Percentiles rank a stretch among this genome's conserved stretches.
Conservation (phyloP, 305 asterid species). For the Rubia balearica region DNA sequence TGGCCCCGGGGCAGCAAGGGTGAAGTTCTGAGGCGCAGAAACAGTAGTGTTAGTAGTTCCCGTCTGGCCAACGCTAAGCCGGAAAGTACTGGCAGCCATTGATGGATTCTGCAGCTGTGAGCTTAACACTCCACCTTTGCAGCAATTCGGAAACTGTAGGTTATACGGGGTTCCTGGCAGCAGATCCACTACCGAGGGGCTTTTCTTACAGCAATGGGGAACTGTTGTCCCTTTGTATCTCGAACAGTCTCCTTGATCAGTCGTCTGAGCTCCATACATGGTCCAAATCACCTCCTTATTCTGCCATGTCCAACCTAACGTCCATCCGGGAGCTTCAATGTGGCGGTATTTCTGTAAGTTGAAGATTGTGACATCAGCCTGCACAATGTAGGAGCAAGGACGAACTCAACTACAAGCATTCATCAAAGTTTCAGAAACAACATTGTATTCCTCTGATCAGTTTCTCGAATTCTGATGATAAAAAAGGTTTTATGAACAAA, state of each 20-base stretch:
- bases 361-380: constrained; percentile 45
- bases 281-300: constrained; percentile 53
- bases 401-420: too few relatives aligned
- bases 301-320: constrained; percentile 57
- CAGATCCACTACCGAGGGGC: constrained; percentile 48
- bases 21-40: constrained; percentile 42
- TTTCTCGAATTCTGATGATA: neutral
- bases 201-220: constrained; percentile 56
- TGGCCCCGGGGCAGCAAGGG: constrained; percentile 44
- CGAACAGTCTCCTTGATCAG: constrained; percentile 72
- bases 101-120: constrained; percentile 50
- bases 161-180: constrained; percentile 47
- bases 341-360: constrained; percentile 59
- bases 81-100: constrained; percentile 41
- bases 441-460: neutral
- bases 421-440: neutral
- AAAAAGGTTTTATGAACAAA: neutral
- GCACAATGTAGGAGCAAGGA: constrained; percentile 7
- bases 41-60: constrained; percentile 50
- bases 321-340: constrained; percentile 55
- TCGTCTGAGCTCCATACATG: constrained; percentile 49
- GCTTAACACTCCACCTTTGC: constrained; percentile 51
- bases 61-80: constrained; percentile 44
- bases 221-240: constrained; percentile 32
- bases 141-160: constrained; percentile 49